Evolutionary conservation across 805 yeast genomes (phyloP), one percentile per base, ranked within the genome.

Genomic region (Sugiyamaella qingdaonensis): DNA sequence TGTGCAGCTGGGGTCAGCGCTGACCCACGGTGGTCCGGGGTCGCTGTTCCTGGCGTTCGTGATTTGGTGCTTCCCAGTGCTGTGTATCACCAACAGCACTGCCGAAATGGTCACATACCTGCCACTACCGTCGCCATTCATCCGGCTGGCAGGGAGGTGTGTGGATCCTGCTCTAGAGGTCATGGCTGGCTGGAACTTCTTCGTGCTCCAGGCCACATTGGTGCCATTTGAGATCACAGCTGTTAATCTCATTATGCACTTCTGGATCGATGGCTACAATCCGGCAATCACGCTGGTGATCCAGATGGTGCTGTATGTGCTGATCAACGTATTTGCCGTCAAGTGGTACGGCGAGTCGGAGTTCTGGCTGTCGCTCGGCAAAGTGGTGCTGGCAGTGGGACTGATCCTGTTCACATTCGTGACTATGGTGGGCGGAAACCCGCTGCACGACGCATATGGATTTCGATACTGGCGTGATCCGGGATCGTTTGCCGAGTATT

Each of bases 341-440:
- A 73, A 73, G 41, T 77, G 78, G 56, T 88, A 85, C 61, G 96
- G 96, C 32, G 96, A 88, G 65, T 75, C 83, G 21, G 96, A 88
- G 68, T 89, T 88, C 64, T 83, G 86, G 84, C 70, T 88, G 18
- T 80, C 91, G 1, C 73, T 87, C 29, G 85, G 87, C 47, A 88
- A 88, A 64, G 79, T 88, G 52, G 57, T 87, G 4, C 73, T 88
- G 46, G 89, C 91, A 11, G 65, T 84, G n/a, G 95, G 94, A 1
- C 73, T 88, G 46, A 77, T 88, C 54, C 62, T 85, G 27, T 88
- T 85, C 68, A 86, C 94, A 1, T 84, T 88, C 60, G 66, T 87
- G 51, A 82, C 90, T 4, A 88, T 88, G 95, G 80, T 85, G 35
- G 96, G 96, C 31, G 96, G 95, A 27, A 88, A 88, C 65, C 95